These are phyloP conservation scores for Leccinum ambiguum DNA, from an alignment of 1,284 basidiomycete genomes.

Conservation along the genomic window DNA sequence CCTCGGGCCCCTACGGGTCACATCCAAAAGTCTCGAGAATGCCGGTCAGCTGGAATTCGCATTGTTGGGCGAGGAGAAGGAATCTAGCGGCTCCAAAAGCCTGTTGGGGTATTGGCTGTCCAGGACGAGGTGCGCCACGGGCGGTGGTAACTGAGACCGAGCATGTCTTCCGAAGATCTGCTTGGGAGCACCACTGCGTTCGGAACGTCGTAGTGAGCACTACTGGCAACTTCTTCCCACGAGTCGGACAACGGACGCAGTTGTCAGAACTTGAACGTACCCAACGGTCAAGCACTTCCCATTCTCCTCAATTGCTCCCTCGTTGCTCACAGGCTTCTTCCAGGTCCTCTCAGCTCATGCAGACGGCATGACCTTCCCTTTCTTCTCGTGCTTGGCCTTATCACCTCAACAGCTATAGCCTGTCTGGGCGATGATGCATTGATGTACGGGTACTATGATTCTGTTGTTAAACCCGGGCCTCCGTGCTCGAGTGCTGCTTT, in stretches of 20 bases:
- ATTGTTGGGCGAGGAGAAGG: slow-evolving; percentile 90
- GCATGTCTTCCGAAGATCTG: too few relatives aligned
- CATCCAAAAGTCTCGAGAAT: slow-evolving; percentile 89
- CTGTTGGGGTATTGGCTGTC: slow-evolving; percentile 85
- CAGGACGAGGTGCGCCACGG: slow-evolving; percentile 79
- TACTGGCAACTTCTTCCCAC: too few relatives aligned
- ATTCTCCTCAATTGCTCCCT: too few relatives aligned
- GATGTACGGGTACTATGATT: slow-evolving; percentile 39
- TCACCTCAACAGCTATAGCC: slow-evolving; percentile 4
- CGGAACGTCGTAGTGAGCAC: slow-evolving; percentile 85
- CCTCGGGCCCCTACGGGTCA: slow-evolving; percentile 63
- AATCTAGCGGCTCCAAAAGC: slow-evolving; percentile 89
- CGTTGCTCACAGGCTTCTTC: too few relatives aligned
- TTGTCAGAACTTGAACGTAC: too few relatives aligned
- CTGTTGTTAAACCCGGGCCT: slow-evolving; percentile 45
- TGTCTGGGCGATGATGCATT: slow-evolving; percentile 46
- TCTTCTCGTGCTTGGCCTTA: slow-evolving; percentile 6
- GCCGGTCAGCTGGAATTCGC: slow-evolving; percentile 95
- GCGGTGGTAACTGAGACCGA: slow-evolving; percentile 29
- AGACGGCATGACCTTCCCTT: slow-evolving; percentile 41
- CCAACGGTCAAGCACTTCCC: too few relatives aligned
- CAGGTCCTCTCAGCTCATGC: slow-evolving; percentile 54
- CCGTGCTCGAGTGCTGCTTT: slow-evolving; percentile 51
- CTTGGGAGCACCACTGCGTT: slow-evolving; percentile 45
- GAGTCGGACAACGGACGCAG: too few relatives aligned